Conservation (phyloP, 306 rosid genomes). For the Corylus americana region DNA sequence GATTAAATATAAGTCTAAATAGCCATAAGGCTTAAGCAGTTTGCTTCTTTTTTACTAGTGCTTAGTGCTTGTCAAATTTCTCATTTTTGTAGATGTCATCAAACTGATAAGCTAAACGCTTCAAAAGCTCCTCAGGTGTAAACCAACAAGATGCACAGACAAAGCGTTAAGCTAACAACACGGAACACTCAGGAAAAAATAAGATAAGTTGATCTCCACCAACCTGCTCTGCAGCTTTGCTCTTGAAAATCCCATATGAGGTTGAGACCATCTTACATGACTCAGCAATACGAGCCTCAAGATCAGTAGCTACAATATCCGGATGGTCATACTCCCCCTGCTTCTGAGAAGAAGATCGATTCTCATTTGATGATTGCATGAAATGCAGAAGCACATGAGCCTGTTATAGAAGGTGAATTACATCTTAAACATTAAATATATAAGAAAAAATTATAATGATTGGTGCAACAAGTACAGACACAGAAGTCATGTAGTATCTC, state of each 20-base stretch:
- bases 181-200: background rate
- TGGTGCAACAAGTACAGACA: slow-evolving; percentile 11
- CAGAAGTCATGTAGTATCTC: slow-evolving; percentile 47
- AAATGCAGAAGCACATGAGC: slow-evolving; percentile 89
- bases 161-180: background rate
- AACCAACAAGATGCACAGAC: background rate
- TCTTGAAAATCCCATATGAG: slow-evolving; percentile 76
- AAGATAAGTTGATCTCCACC: slow-evolving; percentile 20
- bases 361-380: slow-evolving; percentile 47
- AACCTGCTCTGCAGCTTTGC: slow-evolving; percentile 85
- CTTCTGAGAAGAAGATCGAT: slow-evolving; percentile 37
- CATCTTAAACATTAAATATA: slow-evolving; percentile 16
- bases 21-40: background rate
- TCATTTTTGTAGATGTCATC: background rate
- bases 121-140: background rate
- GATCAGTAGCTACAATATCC: slow-evolving; percentile 40
- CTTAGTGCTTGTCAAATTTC: background rate
- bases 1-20: background rate
- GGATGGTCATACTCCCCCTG: slow-evolving; percentile 38
- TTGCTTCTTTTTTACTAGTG: background rate
- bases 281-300: slow-evolving; percentile 66
- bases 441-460: slow-evolving; percentile 10
- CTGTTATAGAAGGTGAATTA: slow-evolving; percentile 47
- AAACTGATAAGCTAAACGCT: background rate
- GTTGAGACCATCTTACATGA: slow-evolving; percentile 75